Evolutionary conservation across 2,329 filamentous ascomycete species (phyloP), one percentile per base, ranked within the genome.

Genomic region (Colletotrichum sp.): DNA sequence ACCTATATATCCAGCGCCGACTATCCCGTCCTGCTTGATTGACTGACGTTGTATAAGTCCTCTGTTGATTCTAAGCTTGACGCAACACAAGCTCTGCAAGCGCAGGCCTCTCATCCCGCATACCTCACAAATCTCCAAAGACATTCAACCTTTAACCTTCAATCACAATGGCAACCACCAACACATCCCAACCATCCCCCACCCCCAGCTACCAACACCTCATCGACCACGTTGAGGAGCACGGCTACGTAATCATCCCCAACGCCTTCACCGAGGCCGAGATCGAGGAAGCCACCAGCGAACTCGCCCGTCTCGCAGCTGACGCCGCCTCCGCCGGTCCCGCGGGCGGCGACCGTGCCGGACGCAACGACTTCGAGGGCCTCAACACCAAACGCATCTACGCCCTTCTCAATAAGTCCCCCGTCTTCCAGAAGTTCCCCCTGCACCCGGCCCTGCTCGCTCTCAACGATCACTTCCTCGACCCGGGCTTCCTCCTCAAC

Each of bases 381-480:
- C 76, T 79, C 67, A 81, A 81, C 28, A 86, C 85, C 15, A 81
- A 83, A 60, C 81, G 85, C 21, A 83, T 86, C 66, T 86, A 86
- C 77, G 82, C 84, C 13, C 78, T 86, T 24, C 75, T 85, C 36
- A 84, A 85, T 79, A 86, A 86, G 77, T 83, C 82, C 12, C 79
- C 83, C 18, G 80, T 79, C 5, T 86, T 86, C 78, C 83, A 86
- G 78, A 83, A 83, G 73, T 86, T 85, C 72, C 78, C 78, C 34
- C 73, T 84, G 1, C 79, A 86, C 8, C 81, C 81, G 10, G 78
- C 81, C 24, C 82, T 86, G 6, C 79, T 86, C 24, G 82, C 84
- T 2, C 80, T 87, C 59, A 86, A 86, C 71, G 82, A 85, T 32
- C 82, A 83, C 73, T 86, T 86, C 72, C 79, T 87, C n/a, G 84